A percentile compares a stretch with the other conserved stretches of the same genome.
Evolutionary conservation across 306 rosid genomes (phyloP).

Genomic region (Fagus sylvatica): DNA sequence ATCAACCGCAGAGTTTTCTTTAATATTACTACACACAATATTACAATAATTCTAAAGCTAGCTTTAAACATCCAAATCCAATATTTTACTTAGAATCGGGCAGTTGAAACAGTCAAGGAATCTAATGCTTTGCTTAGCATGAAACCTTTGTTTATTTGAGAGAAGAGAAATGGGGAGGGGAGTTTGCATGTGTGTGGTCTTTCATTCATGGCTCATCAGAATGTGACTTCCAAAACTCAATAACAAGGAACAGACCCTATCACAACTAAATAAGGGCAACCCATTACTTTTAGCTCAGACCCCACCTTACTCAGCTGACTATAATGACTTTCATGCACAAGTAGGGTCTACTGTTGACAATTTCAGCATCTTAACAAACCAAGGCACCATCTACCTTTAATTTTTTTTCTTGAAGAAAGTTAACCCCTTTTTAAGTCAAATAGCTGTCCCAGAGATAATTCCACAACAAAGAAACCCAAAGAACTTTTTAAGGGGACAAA

Average conservation of each 20-base stretch:
- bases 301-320: not conserved
- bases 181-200: too few species aligned
- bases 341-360: slow-evolving; percentile 8
- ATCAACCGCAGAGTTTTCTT: too few species aligned
- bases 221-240: too few species aligned
- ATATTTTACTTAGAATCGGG: too few species aligned
- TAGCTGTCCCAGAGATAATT: not conserved
- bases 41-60: too few species aligned
- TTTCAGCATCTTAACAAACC: not conserved
- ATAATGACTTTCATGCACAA: not conserved
- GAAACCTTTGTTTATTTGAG: too few species aligned
- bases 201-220: too few species aligned
- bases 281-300: not conserved
- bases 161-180: too few species aligned
- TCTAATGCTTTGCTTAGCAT: too few species aligned
- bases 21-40: too few species aligned
- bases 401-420: not conserved
- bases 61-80: too few species aligned
- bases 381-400: not conserved
- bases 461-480: not conserved
- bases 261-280: not conserved
- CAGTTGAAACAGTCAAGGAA: too few species aligned
- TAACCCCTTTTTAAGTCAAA: not conserved
- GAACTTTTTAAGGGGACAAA: not conserved
- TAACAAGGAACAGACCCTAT: not conserved